Evolutionary conservation across 2,329 filamentous ascomycete genomes (phyloP).

Genomic region (Cladosporium colombiae): DNA sequence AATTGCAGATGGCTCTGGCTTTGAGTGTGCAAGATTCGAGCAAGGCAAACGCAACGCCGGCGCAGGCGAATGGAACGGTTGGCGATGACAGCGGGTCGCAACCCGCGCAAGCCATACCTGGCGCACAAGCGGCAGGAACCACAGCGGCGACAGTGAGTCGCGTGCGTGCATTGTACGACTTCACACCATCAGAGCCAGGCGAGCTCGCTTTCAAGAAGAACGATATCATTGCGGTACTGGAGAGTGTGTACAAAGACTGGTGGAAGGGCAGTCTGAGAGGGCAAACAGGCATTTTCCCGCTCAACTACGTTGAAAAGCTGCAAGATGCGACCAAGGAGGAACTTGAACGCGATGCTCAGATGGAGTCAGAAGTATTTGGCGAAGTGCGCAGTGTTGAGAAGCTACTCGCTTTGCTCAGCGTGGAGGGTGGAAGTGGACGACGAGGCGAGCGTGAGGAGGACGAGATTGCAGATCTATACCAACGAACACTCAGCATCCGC

Average conservation of each 20-base stretch:
- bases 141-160: constrained; percentile 95
- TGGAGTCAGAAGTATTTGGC: constrained; percentile 80
- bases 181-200: constrained; percentile 87
- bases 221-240: constrained; percentile 93
- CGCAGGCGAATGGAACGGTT: constrained; percentile 29
- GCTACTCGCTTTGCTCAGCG: constrained; percentile 84
- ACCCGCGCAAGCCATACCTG: constrained; percentile 43
- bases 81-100: constrained; percentile 38
- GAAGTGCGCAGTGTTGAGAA: constrained; percentile 79
- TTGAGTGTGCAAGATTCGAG: constrained; percentile 87
- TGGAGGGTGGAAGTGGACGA: constrained; percentile 61
- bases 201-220: constrained; percentile 96
- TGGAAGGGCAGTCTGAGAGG: constrained; percentile 95
- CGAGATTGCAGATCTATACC: constrained; percentile 88
- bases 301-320: constrained; percentile 98
- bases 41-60: constrained; percentile 40
- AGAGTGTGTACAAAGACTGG: constrained; percentile 99
- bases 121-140: constrained; percentile 65
- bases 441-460: constrained; percentile 75
- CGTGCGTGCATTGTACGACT: constrained; percentile 91
- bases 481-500: constrained; percentile 89
- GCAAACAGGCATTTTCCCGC: constrained; percentile 94
- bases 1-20: constrained; percentile 92
- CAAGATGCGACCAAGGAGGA: constrained; percentile 93
- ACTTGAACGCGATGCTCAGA: constrained; percentile 90